Conservation (phyloP, 2,329 filamentous ascomycete genomes). For the Rhexocercosporidium sp. region DNA sequence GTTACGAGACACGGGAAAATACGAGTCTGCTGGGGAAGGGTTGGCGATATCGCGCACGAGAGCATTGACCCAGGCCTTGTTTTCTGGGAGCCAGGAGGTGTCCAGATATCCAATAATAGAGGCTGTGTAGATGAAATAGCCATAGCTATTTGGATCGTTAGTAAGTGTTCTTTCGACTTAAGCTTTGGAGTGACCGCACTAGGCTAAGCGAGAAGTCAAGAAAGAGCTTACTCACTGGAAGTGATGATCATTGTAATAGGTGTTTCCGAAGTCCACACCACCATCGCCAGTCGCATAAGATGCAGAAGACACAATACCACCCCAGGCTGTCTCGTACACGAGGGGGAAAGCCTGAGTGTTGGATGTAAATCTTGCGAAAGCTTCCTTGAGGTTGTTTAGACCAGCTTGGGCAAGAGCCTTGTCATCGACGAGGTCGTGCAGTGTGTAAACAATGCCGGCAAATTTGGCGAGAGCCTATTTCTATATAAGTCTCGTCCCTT, state of each 20-base stretch:
- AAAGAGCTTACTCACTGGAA: constrained; percentile 54
- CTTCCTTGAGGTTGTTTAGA: constrained; percentile 65
- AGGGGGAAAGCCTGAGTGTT: constrained; percentile 72
- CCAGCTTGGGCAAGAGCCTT: constrained; percentile 60
- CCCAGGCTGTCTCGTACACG: constrained; percentile 74
- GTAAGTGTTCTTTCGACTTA: not conserved
- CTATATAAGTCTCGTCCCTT: constrained; percentile 33
- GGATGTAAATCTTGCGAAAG: constrained; percentile 68
- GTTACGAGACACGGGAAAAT: constrained; percentile 80
- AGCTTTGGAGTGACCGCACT: not conserved
- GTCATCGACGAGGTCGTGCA: constrained; percentile 67
- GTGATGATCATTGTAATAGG: constrained; percentile 78
- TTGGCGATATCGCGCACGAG: constrained; percentile 86
- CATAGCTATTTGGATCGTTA: constrained; percentile 53
- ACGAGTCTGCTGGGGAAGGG: constrained; percentile 69
- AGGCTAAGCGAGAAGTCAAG: not conserved
- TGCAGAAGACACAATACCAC: constrained; percentile 78
- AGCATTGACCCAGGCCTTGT: constrained; percentile 81
- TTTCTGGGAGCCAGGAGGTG: constrained; percentile 71
- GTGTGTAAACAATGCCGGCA: constrained; percentile 69
- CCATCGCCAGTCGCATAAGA: constrained; percentile 72
- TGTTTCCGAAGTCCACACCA: constrained; percentile 87
- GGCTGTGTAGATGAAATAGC: constrained; percentile 88
- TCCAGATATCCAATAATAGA: constrained; percentile 84
- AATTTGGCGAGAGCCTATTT: constrained; percentile 74